Conservation (phyloP, 2,329 filamentous ascomycete genomes). For the Lecanicillium sp. region DNA sequence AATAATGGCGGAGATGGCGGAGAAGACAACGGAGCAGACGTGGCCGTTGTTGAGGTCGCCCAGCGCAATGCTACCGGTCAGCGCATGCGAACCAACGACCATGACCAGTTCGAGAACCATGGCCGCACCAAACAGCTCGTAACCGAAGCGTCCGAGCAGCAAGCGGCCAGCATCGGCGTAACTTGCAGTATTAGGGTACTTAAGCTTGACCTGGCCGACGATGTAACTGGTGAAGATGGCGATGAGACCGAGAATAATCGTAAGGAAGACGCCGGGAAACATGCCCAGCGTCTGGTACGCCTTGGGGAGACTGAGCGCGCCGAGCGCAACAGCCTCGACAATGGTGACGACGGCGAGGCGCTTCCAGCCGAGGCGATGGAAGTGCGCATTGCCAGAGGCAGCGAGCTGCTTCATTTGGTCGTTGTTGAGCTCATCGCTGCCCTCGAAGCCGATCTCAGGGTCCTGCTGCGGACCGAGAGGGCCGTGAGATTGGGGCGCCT, state of each 20-base stretch:
- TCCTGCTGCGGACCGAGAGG: not conserved
- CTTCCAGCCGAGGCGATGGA: conserved; percentile 46
- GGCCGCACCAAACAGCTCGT: conserved; percentile 50
- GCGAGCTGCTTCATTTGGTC: conserved; percentile 32
- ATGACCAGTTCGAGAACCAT: conserved; percentile 58
- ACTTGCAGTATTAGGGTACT: conserved; percentile 48
- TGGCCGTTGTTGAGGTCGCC: conserved; percentile 52
- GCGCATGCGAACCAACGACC: conserved; percentile 59
- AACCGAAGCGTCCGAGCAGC: conserved; percentile 48
- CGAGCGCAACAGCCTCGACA: conserved; percentile 46
- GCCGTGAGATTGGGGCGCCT: not conserved
- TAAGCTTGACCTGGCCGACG: conserved; percentile 28
- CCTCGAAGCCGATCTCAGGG: conserved; percentile 29
- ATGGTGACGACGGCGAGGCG: conserved; percentile 43
- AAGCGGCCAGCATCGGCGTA: conserved; percentile 59
- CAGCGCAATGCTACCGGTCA: conserved; percentile 60
- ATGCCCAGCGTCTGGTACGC: conserved; percentile 36
- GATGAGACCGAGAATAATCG: conserved; percentile 15
- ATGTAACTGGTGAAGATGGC: conserved; percentile 18
- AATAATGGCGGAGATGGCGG: conserved; percentile 32
- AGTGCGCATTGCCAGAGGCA: conserved; percentile 35
- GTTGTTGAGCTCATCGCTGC: conserved; percentile 22
- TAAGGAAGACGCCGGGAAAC: conserved; percentile 25
- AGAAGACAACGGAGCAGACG: conserved; percentile 31
- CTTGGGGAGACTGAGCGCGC: conserved; percentile 39